Percentiles rank a stretch among this genome's conserved stretches.
Evolutionary conservation across 2,329 filamentous ascomycete species (phyloP).

Genomic region (Pyrenophora graminea): DNA sequence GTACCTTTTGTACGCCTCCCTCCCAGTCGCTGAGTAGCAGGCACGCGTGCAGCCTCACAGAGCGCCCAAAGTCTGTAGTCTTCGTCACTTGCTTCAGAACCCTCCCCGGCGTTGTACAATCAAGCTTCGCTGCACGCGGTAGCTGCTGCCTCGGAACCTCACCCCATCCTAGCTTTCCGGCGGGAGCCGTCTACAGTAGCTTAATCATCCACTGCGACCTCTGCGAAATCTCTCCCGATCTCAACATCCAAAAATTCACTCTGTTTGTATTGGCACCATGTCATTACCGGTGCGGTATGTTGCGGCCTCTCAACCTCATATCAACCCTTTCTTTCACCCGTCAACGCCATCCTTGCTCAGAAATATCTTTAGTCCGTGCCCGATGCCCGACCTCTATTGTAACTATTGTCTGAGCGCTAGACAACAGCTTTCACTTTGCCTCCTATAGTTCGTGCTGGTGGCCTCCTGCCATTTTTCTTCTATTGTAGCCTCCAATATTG

Average conservation of each 20-base stretch:
- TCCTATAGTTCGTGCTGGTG: too few relatives aligned
- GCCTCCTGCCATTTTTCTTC: neutral
- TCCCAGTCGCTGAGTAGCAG: neutral
- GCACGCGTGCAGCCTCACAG: neutral
- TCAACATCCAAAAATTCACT: neutral
- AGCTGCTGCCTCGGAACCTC: slow-evolving; percentile 3
- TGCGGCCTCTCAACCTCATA: slow-evolving; percentile 1
- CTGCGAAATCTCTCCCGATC: neutral
- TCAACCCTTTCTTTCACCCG: neutral
- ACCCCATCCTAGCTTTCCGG: neutral
- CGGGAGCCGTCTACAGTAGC: neutral
- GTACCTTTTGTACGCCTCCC: neutral
- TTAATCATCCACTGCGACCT: neutral
- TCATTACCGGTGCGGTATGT: slow-evolving; percentile 37
- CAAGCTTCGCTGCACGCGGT: neutral
- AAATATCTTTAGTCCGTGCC: neutral
- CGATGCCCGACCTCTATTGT: slow-evolving; percentile 1
- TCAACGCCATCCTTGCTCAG: neutral
- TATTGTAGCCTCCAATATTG: neutral
- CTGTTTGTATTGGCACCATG: slow-evolving; percentile 17
- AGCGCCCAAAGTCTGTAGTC: too few relatives aligned
- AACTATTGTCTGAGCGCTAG: neutral
- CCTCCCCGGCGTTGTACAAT: neutral
- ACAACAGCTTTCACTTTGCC: neutral
- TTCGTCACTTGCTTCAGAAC: too few relatives aligned